Base-by-base conservation (phyloP, 176 grass and related monocot species). In the Rhynchospora breviuscula region DNA sequence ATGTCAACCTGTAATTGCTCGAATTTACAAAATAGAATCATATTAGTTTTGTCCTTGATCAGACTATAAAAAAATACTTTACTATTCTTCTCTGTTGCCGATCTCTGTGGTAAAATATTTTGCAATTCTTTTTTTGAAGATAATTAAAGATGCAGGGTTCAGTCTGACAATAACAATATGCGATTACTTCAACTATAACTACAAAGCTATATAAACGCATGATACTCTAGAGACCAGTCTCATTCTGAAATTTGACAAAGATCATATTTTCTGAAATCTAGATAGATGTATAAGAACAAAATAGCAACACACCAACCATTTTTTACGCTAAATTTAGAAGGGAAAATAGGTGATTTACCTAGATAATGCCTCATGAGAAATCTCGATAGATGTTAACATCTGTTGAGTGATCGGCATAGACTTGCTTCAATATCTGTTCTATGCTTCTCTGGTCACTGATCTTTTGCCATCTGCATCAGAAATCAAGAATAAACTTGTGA, bases 361-460 rank as follows among this genome's bases (percentile, higher is more conserved):
- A 22, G 73, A 87, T 15, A 93, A 83, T 59, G 96, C 89, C 63
- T 98, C 96, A 83, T 86, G 64, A 49, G 93, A 95, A 53, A 95
- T 82, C 59, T 95, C 86, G 56, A 87, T 89, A 59, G 65, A 79
- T 93, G 67, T 95, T 83, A 44, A 98, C 92, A 63, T 98, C 93
- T 77, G 91, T 95, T 44, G 96, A 95, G 75, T 90, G 93, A 44
- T 98, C 93, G 31, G 82, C 91, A 67, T 98, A 98, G n/a, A 98
- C 96, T 95, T 98, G 96, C 81, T 89, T 95, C 45, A 98, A 85
- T 82, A 98, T 84, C 31, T 90, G 85, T 31, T 80, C 84, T 84
- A 98, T 95, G 85, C 93, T 98, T 66, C 72, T 90, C 1, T 91
- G 96, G 19, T 95, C 91, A 61, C 96, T 93, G 72, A 98, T 93